phyloP scores from a whole-genome alignment of 2,329 filamentous ascomycete genomes.

The Paecilomyces dactylethromorphus region DNA sequence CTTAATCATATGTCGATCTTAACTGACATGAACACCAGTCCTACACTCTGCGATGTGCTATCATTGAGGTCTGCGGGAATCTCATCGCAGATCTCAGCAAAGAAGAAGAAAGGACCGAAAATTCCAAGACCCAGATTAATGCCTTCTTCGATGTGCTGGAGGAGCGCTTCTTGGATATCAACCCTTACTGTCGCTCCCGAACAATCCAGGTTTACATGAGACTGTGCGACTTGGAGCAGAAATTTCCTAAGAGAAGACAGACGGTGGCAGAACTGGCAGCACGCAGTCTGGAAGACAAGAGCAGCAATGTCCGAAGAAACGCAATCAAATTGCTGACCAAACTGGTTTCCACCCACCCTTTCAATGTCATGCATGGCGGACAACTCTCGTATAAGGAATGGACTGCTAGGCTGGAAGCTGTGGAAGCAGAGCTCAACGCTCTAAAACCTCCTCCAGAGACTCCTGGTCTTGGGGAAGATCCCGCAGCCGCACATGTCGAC shows the following conservation, averaged over 20 bases:
- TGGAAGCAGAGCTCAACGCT: slow-evolving; percentile 73
- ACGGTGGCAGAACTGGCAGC: slow-evolving; percentile 80
- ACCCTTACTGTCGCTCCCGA: slow-evolving; percentile 89
- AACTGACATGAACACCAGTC: slow-evolving; percentile 48
- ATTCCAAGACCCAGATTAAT: slow-evolving; percentile 89
- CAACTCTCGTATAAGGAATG: slow-evolving; percentile 81
- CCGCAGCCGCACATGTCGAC: slow-evolving; percentile 64
- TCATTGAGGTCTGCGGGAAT: slow-evolving; percentile 97
- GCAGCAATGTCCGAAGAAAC: slow-evolving; percentile 91
- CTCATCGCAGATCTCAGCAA: slow-evolving; percentile 85
- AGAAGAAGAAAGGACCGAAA: slow-evolving; percentile 84
- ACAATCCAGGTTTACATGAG: slow-evolving; percentile 89
- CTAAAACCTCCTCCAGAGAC: slow-evolving; percentile 71
- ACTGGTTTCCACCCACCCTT: slow-evolving; percentile 89
- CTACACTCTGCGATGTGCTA: slow-evolving; percentile 83
- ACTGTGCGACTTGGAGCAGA: slow-evolving; percentile 89
- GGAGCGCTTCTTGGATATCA: slow-evolving; percentile 91
- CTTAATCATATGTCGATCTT: background rate
- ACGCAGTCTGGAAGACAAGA: slow-evolving; percentile 91
- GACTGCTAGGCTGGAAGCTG: slow-evolving; percentile 71
- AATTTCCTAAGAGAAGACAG: slow-evolving; percentile 88
- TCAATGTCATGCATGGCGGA: slow-evolving; percentile 83
- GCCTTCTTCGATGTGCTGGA: slow-evolving; percentile 96
- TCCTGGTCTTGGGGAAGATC: slow-evolving; percentile 63
- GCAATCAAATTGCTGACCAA: slow-evolving; percentile 87